These are phyloP conservation scores for Pichia terricola DNA, from an alignment of 1,139 yeast genomes.

Conservation along the genomic window DNA sequence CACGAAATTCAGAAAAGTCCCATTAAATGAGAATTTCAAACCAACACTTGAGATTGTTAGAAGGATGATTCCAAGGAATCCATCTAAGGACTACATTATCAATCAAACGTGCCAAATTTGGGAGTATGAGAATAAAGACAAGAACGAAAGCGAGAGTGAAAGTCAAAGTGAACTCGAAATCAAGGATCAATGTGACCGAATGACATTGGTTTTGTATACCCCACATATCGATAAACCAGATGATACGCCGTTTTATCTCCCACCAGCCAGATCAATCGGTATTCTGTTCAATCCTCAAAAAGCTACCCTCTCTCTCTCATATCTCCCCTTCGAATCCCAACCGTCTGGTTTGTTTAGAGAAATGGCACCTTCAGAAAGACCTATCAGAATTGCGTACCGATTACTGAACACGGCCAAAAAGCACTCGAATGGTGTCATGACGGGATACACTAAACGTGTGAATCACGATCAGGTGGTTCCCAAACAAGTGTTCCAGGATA, in stretches of 20 bases:
- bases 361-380: slow-evolving; percentile 45
- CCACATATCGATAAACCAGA: slow-evolving; percentile 60
- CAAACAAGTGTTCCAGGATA: slow-evolving; percentile 72
- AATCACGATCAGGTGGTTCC: slow-evolving; percentile 82
- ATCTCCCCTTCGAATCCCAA: slow-evolving; percentile 48
- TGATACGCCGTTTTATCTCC: slow-evolving; percentile 79
- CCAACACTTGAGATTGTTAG: slow-evolving; percentile 54
- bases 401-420: slow-evolving; percentile 70
- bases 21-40: slow-evolving; percentile 30
- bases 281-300: slow-evolving; percentile 40
- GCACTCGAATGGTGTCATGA: slow-evolving; percentile 74
- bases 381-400: slow-evolving; percentile 73
- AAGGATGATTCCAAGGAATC: slow-evolving; percentile 81
- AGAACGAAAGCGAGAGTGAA: too few species aligned
- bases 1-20: slow-evolving; percentile 38
- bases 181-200: slow-evolving; percentile 3
- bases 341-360: slow-evolving; percentile 23
- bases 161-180: too few species aligned
- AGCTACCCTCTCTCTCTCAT: slow-evolving; percentile 61
- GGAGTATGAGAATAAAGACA: slow-evolving; percentile 25
- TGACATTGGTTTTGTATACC: slow-evolving; percentile 56
- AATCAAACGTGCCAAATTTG: slow-evolving; percentile 74
- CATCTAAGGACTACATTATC: slow-evolving; percentile 70
- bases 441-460: slow-evolving; percentile 82
- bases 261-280: slow-evolving; percentile 76